phyloP scores from a whole-genome alignment of 2,329 filamentous ascomycete species.

The Trichocomaceae sp. region DNA sequence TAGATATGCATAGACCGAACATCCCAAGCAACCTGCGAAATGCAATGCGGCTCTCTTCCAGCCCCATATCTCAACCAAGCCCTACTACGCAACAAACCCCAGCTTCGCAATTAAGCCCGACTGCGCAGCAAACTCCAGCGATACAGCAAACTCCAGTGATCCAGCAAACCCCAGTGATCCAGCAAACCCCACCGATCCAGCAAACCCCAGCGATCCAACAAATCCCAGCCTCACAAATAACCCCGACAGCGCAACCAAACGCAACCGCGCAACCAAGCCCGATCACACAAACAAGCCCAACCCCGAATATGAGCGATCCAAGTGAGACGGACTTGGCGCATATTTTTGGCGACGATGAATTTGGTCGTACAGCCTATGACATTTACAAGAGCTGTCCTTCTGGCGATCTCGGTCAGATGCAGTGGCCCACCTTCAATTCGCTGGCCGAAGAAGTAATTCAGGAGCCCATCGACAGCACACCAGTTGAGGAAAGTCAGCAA shows the following conservation, averaged over 20 bases:
- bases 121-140: no score
- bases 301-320: not conserved
- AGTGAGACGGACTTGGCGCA: conserved; percentile 3
- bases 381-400: conserved; percentile 13
- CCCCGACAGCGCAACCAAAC: no score
- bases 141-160: no score
- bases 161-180: no score
- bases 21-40: conserved; percentile 38
- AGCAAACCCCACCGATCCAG: no score
- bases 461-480: not conserved
- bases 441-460: not conserved
- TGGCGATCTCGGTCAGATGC: conserved; percentile 12
- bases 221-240: no score
- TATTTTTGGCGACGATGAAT: conserved; percentile 13
- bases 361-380: conserved; percentile 10
- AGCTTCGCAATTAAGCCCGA: no score
- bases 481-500: not conserved
- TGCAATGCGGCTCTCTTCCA: conserved; percentile 19
- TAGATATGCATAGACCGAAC: conserved; percentile 31
- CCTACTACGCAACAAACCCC: not conserved
- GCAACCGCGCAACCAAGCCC: no score
- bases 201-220: no score
- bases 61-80: conserved; percentile 3
- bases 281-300: not conserved
- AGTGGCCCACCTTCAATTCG: conserved; percentile 10